Evolutionary conservation across 805 yeast species (phyloP), one percentile per base, ranked within the genome.

Genomic region (Yamadazyma akitaensis): DNA sequence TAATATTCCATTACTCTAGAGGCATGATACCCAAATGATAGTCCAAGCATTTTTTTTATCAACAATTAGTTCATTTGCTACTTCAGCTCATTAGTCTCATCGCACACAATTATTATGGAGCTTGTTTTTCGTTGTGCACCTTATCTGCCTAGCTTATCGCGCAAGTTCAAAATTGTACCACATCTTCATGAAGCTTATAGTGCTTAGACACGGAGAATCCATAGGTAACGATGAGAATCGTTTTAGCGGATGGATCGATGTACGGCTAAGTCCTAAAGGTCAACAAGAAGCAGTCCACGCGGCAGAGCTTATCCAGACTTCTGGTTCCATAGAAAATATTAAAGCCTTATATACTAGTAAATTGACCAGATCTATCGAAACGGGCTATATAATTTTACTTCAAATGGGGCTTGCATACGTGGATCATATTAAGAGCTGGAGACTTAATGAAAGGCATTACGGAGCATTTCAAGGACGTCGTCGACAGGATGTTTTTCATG

Each of bases 171-270:
- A 28, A 28, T 21, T 13, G 32, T 11, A 28, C 32, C 32, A 28
- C 32, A 28, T 28, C 32, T 28, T 13, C 32, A 47, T 47, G 50
- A 67, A 67, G 48, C 61, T 72, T 38, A 65, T 72, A 14, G 67
- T 72, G 5, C 65, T 72, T 34, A 70, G 77, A 51, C 77, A 72
- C 53, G 77, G 77, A 36, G 75, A 71, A 49, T 64, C 71, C 7
- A 65, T 65, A 53, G 67, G 74, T 68, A 72, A 72, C 49, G 68
- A 70, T 41, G 73, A 65, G 40, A 70, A 68, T 54, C 66, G 62
- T 51, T 72, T 72, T 53, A 68, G 76, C 44, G 77, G 77, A 12
- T 72, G 77, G 77, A 65, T 72, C 19, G 77, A 72, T 48, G 60
- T 68, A n/a, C 68, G 72, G 26, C 59, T 72, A 17, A 59, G 68